A percentile compares a stretch with the other conserved stretches of the same genome.
These are phyloP conservation scores for Hemisphaericaspora lyxosophila DNA, from an alignment of 1,139 yeast genomes.

Conservation along the genomic window DNA sequence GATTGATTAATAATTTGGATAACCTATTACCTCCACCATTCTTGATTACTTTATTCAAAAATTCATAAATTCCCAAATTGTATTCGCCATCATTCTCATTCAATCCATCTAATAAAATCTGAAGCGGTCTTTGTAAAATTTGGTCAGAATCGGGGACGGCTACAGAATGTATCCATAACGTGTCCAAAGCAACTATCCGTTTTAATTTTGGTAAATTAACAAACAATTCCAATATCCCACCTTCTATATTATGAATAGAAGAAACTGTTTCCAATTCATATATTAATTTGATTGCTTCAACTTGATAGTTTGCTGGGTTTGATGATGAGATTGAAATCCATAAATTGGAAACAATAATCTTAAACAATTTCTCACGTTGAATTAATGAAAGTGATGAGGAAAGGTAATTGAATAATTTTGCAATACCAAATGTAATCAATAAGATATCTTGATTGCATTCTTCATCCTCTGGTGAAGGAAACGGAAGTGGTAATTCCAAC, in stretches of 20 bases:
- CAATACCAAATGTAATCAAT: constrained; percentile 44
- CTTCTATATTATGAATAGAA: constrained; percentile 52
- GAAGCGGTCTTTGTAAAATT: constrained; percentile 64
- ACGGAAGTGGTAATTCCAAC: constrained; percentile 7
- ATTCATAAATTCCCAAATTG: constrained; percentile 50
- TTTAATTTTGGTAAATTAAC: constrained; percentile 34
- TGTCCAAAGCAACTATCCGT: constrained; percentile 49
- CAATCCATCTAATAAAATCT: constrained; percentile 65
- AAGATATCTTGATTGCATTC: constrained; percentile 11
- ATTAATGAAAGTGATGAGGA: constrained; percentile 22
- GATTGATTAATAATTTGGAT: constrained; percentile 54
- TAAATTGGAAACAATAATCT: constrained; percentile 37
- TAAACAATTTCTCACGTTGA: constrained; percentile 34
- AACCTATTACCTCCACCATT: constrained; percentile 61
- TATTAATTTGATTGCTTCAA: constrained; percentile 58
- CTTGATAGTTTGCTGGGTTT: constrained; percentile 52
- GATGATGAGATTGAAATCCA: constrained; percentile 50
- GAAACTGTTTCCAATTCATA: constrained; percentile 42
- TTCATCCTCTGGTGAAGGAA: not conserved
- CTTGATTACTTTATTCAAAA: constrained; percentile 53
- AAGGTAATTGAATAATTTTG: constrained; percentile 43
- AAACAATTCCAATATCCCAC: constrained; percentile 54
- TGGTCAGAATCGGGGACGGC: constrained; percentile 41
- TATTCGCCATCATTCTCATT: constrained; percentile 40
- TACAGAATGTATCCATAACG: constrained; percentile 60